phyloP scores from a whole-genome alignment of 1,284 basidiomycete genomes.

The Xerocomus amazonicus region DNA sequence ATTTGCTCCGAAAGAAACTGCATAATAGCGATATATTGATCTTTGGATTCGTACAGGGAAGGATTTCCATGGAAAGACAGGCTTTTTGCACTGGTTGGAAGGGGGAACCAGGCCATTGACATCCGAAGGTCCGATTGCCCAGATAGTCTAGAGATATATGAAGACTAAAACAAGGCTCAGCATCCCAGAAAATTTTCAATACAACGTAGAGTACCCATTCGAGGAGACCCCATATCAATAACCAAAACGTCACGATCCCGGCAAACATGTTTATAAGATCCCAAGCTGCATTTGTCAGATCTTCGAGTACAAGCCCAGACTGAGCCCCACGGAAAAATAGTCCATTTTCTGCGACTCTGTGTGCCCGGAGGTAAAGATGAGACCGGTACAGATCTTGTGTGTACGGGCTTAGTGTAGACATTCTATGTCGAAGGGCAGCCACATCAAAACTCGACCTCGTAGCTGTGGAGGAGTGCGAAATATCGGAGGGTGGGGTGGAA shows the following conservation, averaged over 20 bases:
- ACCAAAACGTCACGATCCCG: constrained; percentile 19
- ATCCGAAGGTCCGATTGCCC: constrained; percentile 8
- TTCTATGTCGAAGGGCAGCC: constrained; percentile 8
- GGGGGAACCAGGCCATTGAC: constrained; percentile 10
- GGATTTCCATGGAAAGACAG: constrained; percentile 3
- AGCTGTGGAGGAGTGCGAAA: constrained; percentile 7
- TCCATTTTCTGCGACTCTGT: neutral
- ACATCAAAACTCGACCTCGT: constrained; percentile 13
- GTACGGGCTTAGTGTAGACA: constrained; percentile 7
- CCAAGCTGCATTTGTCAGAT: constrained; percentile 4
- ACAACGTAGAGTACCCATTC: constrained; percentile 18
- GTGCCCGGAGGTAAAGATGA: neutral
- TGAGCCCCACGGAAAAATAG: neutral
- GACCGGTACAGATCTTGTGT: neutral
- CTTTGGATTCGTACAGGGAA: constrained; percentile 6
- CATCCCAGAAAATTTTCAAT: neutral
- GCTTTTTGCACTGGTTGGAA: constrained; percentile 7
- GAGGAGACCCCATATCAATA: constrained; percentile 26
- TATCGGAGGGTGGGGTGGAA: constrained; percentile 18
- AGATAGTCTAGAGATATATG: constrained; percentile 9
- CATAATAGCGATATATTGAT: constrained; percentile 20
- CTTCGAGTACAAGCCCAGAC: constrained; percentile 5
- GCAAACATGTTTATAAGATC: constrained; percentile 19
- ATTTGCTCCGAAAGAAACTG: constrained; percentile 30
- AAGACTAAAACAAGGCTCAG: constrained; percentile 20